phyloP scores from a whole-genome alignment of 1,284 basidiomycete species.

The Kwoniella shivajii region DNA sequence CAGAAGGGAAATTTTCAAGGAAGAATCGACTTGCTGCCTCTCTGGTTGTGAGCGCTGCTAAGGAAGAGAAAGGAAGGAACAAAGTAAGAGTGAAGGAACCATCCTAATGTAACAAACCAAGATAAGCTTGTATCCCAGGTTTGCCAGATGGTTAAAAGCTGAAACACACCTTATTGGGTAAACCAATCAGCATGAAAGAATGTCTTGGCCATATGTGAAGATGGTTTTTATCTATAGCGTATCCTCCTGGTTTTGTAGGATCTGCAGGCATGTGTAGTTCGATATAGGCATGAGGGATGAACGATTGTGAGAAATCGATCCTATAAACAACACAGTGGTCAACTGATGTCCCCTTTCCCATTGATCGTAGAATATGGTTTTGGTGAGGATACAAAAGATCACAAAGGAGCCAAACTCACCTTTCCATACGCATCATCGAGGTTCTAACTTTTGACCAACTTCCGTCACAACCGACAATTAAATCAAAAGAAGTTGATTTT shows the following conservation, averaged over 20 bases:
- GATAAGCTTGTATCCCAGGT: not conserved
- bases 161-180: conserved; percentile 82
- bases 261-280: conserved; percentile 93
- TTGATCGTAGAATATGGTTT: not conserved
- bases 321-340: conserved; percentile 60
- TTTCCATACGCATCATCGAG: conserved; percentile 85
- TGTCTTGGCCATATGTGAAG: conserved; percentile 99
- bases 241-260: conserved; percentile 62
- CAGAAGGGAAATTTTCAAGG: conserved; percentile 80
- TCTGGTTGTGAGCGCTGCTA: conserved; percentile 67
- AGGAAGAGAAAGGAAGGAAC: conserved; percentile 81
- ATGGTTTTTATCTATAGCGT: conserved; percentile 88
- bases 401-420: conserved; percentile 60
- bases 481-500: conserved; percentile 65
- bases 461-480: conserved; percentile 87
- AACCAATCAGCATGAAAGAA: conserved; percentile 97
- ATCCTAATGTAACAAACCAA: conserved; percentile 39
- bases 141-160: not conserved
- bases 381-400: not conserved
- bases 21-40: conserved; percentile 76
- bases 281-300: conserved; percentile 93
- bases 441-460: conserved; percentile 80
- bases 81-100: conserved; percentile 67
- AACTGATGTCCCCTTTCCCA: no score
- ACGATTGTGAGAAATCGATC: conserved; percentile 91